A percentile compares a stretch with the other conserved stretches of the same genome.
phyloP scores from a whole-genome alignment of 1,284 basidiomycete genomes.

The Rhodotorula sp. region DNA sequence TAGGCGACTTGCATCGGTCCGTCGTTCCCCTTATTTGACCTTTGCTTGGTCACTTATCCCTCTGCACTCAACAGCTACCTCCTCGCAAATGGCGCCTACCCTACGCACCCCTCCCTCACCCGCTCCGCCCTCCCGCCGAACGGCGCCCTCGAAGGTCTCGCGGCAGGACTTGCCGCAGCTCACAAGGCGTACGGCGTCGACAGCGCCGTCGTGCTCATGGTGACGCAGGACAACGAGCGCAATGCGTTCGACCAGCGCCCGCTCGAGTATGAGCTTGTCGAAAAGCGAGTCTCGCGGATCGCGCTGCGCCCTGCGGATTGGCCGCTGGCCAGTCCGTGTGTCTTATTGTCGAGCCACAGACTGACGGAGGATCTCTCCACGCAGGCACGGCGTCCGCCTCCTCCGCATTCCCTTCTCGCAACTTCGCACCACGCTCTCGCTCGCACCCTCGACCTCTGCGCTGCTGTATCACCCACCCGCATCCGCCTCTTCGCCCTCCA shows the following conservation, averaged over 20 bases:
- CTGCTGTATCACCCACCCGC: constrained; percentile 12
- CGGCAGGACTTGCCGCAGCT: constrained; percentile 73
- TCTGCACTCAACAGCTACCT: constrained; percentile 59
- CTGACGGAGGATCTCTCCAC: constrained; percentile 1
- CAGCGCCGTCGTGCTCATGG: constrained; percentile 81
- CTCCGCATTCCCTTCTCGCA: constrained; percentile 70
- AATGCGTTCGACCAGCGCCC: constrained; percentile 94
- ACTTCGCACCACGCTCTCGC: constrained; percentile 16
- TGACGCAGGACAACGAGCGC: constrained; percentile 85
- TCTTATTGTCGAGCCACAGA: background rate
- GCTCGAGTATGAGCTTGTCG: constrained; percentile 81
- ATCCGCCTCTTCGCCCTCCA: background rate
- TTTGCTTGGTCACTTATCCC: constrained; percentile 46
- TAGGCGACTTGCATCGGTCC: constrained; percentile 75
- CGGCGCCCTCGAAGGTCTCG: constrained; percentile 68
- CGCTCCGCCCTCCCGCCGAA: constrained; percentile 70
- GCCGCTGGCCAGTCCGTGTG: background rate
- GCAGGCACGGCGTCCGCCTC: constrained; percentile 69
- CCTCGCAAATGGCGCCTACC: constrained; percentile 65
- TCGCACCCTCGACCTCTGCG: constrained; percentile 38
- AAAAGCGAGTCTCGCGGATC: constrained; percentile 58
- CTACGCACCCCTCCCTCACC: constrained; percentile 55
- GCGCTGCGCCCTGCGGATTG: too few species aligned
- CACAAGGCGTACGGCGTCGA: constrained; percentile 68
- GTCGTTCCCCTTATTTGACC: constrained; percentile 20